Base-by-base conservation (phyloP, 2,329 filamentous ascomycete species). In the Colletotrichum musae region DNA sequence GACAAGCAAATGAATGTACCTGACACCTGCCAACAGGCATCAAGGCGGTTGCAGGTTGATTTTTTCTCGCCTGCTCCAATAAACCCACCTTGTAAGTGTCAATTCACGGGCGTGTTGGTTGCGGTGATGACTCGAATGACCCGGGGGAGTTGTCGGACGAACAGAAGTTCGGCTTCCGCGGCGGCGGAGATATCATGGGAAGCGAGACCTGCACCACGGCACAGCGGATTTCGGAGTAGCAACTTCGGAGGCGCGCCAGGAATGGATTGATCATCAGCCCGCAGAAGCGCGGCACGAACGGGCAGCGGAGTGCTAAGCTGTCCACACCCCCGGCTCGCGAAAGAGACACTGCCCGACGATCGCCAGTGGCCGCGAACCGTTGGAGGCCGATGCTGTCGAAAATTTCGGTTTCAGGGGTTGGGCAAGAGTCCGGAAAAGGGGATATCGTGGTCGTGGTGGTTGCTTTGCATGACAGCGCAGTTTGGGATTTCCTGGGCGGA, bases 381-480 rank as follows among this genome's bases (percentile, higher is more conserved):
- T 59, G 61, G 54, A 59, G 54, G 36, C 54, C 54, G 50, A 36
- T 36, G 9, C 28, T 21, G 6, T 58, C 43, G 21, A 43, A 32
- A 26, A 47, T 58, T 41, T 64, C 54, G 66, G 61, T 65, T 64
- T 68, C 66, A 65, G 62, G 54, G 54, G 60, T 57, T 32, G 41
- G 45, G 48, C n/a, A 66, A 43, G 62, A 60, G 61, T 66, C 66
- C 26, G 56, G 43, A 69, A 61, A 56, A 47, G 57, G 66, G 62
- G 56, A 53, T 54, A 61, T 57, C 56, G 59, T 58, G 39, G 56
- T 57, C 51, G 47, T 45, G 28, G 24, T 52, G 24, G 54, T 51
- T 24, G 61, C 61, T 41, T 18, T 52, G 62, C 63, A 67, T 67
- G 50, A 61, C 26, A 15, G 45, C 45, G 26, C 21, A 18, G 62